Percentiles rank a stretch among this genome's conserved stretches.
These are phyloP conservation scores for Penicillium sp. DNA, from an alignment of 2,329 filamentous ascomycete genomes.

Conservation along the genomic window DNA sequence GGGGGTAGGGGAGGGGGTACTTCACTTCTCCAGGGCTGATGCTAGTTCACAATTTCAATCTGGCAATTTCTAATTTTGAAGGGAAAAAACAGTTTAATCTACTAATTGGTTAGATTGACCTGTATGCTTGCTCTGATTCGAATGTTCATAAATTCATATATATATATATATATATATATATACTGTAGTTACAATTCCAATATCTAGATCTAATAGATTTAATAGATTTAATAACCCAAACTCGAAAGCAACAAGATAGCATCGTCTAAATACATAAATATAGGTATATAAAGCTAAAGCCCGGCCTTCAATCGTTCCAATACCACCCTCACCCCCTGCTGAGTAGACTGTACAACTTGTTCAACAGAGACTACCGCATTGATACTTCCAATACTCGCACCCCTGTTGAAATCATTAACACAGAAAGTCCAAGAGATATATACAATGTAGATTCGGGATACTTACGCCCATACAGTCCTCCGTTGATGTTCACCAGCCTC, in stretches of 20 bases:
- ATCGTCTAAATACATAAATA: too few relatives aligned
- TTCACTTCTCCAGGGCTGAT: background rate
- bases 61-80: background rate
- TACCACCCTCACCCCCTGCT: constrained; percentile 7
- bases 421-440: background rate
- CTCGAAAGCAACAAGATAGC: too few relatives aligned
- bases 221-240: too few relatives aligned
- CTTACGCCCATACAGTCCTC: constrained; percentile 24
- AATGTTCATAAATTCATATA: background rate
- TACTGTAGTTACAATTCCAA: too few relatives aligned
- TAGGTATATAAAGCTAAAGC: background rate
- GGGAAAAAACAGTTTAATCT: background rate
- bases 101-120: background rate
- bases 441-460: background rate
- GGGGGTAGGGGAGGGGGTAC: background rate
- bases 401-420: constrained; percentile 2
- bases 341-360: constrained; percentile 11
- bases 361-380: constrained; percentile 12
- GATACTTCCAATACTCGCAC: constrained; percentile 19
- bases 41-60: background rate
- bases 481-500: constrained; percentile 15
- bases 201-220: background rate
- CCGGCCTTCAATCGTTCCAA: constrained; percentile 1
- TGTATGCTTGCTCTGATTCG: background rate
- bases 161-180: background rate